Base-by-base conservation (phyloP, 1,139 yeast species). In the Saccharomycopsis crataegensis region DNA sequence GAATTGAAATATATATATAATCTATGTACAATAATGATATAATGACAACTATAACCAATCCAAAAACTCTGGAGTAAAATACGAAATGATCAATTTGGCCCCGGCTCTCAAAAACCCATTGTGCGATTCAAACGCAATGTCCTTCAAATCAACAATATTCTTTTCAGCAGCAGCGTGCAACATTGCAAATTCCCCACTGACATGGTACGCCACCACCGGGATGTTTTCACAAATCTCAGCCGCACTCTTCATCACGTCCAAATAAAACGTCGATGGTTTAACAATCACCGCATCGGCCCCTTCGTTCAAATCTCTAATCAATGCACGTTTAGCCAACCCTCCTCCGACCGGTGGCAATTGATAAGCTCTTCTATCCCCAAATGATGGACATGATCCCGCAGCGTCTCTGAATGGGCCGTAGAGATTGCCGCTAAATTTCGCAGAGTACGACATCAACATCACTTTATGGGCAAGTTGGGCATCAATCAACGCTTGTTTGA, bases 341-440 rank as follows among this genome's bases (percentile, higher is more conserved):
- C 88, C 78, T 42, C 96, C 97, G 22, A 90, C 94, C 1, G 93
- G 80, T 11, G 99, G 99, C 59, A 93, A 77, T 70, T 93, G 99
- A 70, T 93, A 94, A 57, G 89, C 80, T 68, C 83, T 87, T 67
- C 99, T 80, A 69, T 93, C 97, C 51, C 99, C 99, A 57, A 80
- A 78, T 34, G 89, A 78, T 11, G 99, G 99, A 5, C 83, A 76
- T 52, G 96, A 85, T 41, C 96, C 95, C 6, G 98, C 99, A 40
- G 97, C 97, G 62, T 93, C 99, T 67, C 99, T 77, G 74, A 93
- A 93, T 3, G 99, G 99, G 0, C 99, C 99, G 66, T 94, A 93
- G 54, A 94, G 73, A 59, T 83, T 80, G 36, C 98, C 97, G 58
- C 90, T 76, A 67, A 94, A 93, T 68, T 93, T 93, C 55, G 99